Base-by-base conservation (phyloP, 2,329 filamentous ascomycete species). In the Fusarium decemcellulare region DNA sequence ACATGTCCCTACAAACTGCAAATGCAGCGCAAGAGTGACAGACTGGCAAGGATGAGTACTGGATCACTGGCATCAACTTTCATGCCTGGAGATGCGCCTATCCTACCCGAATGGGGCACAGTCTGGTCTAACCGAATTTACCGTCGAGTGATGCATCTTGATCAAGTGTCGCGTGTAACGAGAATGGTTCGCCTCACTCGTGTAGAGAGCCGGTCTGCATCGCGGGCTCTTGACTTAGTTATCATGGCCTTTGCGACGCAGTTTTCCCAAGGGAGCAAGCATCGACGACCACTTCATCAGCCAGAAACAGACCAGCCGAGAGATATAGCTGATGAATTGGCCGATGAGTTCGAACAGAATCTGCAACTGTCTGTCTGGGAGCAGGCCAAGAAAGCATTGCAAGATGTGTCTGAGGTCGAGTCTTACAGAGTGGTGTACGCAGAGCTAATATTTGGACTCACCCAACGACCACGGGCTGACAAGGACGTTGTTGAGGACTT, bases 171-270 rank as follows among this genome's bases (percentile, higher is more conserved):
- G 4, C 78, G 80, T 8, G 71, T 78, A 3, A 76, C 81, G 1
- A 78, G 80, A 4, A 76, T 84, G 9, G 75, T 82, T 8, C 74
- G 75, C 0, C 71, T 86, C 1, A 83, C 78, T 2, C 74, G 67
- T 0, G 51, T 68, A 1, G 81, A 86, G 57, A 80, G 83, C 37
- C 77, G 76, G 15, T 78, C 79, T 2, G 82, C 80, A 27, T 78
- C 80, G 0, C 81, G 77, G 27, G 84, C 84, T 2, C 74, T 87
- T 6, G 81, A 86, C 47, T 68, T 83, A 2, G 79, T 80, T 1
- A 85, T 87, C 46, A 82, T 86, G 77, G 82, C 85, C 0, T 87
- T 87, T 67, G 83, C 85, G 1, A 83, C 83, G 0, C 85, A 87
- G 55, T 87, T 85, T 83, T 77, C 82, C 1, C 81, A 83, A 48